These are phyloP conservation scores for Aegilops sharonensis DNA, from an alignment of 176 grass and related monocot genomes.

Conservation along the genomic window DNA sequence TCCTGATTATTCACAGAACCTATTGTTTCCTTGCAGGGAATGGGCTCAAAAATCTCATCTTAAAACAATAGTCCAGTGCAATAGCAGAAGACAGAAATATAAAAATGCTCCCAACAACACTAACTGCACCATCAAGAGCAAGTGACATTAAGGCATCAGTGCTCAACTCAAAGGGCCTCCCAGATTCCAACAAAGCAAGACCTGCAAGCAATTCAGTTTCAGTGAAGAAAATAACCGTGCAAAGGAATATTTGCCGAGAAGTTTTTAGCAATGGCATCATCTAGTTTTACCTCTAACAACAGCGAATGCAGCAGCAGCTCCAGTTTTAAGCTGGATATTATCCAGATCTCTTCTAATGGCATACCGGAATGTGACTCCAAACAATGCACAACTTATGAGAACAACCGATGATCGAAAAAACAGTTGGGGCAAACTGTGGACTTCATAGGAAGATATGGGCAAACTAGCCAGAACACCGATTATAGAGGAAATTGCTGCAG, in stretches of 20 bases:
- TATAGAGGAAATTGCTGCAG: slow-evolving; percentile 61
- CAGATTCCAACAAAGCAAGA: slow-evolving; percentile 61
- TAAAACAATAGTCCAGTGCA: slow-evolving; percentile 93
- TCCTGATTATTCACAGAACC: slow-evolving; percentile 23
- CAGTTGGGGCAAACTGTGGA: slow-evolving; percentile 49
- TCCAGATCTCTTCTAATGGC: slow-evolving; percentile 79
- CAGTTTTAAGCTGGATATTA: slow-evolving; percentile 78
- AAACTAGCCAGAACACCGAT: slow-evolving; percentile 71
- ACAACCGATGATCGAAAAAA: slow-evolving; percentile 46
- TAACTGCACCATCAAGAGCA: slow-evolving; percentile 50
- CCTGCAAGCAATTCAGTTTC: slow-evolving; percentile 43
- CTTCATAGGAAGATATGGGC: slow-evolving; percentile 75
- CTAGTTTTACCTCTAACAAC: slow-evolving; percentile 70
- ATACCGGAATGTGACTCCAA: slow-evolving; percentile 83
- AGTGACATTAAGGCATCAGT: slow-evolving; percentile 54
- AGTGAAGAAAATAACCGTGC: slow-evolving; percentile 15
- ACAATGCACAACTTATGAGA: slow-evolving; percentile 74
- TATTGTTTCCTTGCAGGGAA: slow-evolving; percentile 69
- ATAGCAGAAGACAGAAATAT: slow-evolving; percentile 78
- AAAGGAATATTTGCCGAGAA: slow-evolving; percentile 19
- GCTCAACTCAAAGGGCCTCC: slow-evolving; percentile 47
- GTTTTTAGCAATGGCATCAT: slow-evolving; percentile 19
- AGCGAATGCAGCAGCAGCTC: slow-evolving; percentile 62
- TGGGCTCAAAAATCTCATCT: slow-evolving; percentile 78
- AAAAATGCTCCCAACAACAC: slow-evolving; percentile 67